A percentile compares a stretch with the other conserved stretches of the same genome.
Conservation (phyloP, 148 eudicot species). For the Nepenthes gracilis region DNA sequence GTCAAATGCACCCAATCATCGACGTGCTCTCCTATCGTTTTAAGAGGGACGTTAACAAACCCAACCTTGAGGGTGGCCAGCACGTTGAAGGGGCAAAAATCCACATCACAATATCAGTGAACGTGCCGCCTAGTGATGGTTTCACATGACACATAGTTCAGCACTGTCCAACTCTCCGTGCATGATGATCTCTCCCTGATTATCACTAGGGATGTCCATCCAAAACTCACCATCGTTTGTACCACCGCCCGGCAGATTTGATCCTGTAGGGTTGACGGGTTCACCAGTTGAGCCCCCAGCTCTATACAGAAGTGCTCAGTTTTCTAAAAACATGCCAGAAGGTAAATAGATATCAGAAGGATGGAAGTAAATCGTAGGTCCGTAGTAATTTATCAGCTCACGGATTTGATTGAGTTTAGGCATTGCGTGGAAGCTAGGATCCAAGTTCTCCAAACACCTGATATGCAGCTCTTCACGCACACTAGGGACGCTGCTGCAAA, state of each 20-base stretch:
- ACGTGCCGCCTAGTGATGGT: slow-evolving; percentile 80
- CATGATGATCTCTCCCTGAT: slow-evolving; percentile 35
- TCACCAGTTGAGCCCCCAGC: slow-evolving; percentile 28
- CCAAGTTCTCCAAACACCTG: slow-evolving; percentile 57
- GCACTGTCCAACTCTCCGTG: slow-evolving; percentile 58
- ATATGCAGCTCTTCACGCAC: slow-evolving; percentile 29
- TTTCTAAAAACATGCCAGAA: slow-evolving; percentile 59
- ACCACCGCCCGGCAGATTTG: slow-evolving; percentile 69
- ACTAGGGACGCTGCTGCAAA: slow-evolving; percentile 34
- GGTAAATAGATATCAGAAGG: slow-evolving; percentile 73
- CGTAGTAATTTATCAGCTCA: slow-evolving; percentile 70
- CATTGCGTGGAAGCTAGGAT: slow-evolving; percentile 39
- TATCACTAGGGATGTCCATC: slow-evolving; percentile 66
- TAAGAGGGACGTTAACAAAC: slow-evolving; percentile 26
- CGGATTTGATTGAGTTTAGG: slow-evolving; percentile 70
- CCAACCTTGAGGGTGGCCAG: slow-evolving; percentile 72
- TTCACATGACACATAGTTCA: slow-evolving; percentile 74
- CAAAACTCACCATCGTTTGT: slow-evolving; percentile 67
- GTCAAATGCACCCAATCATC: slow-evolving; percentile 94
- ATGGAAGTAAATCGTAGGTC: slow-evolving; percentile 81
- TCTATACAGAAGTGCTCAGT: slow-evolving; percentile 48
- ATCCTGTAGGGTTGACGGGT: slow-evolving; percentile 50
- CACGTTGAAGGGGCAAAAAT: slow-evolving; percentile 80
- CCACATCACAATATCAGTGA: slow-evolving; percentile 87
- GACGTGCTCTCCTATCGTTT: slow-evolving; percentile 65